Base-by-base conservation (phyloP, 2,329 filamentous ascomycete genomes). In the Akanthomyces muscarius region DNA sequence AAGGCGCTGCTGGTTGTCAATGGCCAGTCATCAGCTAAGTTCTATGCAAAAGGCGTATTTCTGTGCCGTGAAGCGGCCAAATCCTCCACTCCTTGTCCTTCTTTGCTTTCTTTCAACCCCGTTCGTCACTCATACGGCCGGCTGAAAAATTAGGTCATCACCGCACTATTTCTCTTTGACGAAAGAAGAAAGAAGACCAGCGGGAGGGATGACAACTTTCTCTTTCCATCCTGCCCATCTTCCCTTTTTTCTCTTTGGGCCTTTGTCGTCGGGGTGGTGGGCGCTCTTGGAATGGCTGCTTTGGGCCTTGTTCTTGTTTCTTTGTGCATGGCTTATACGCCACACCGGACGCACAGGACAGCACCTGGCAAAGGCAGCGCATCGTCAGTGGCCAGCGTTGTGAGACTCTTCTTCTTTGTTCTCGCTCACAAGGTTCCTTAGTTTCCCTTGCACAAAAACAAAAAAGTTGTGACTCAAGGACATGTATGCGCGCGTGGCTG, bases 261-360 rank as follows among this genome's bases (percentile, higher is more conserved):
- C 21, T 48, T 48, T 48, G 21, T 48, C 21, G 45, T 25, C 13
- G 45, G 23, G 25, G 7, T 13, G 33, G 13, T n/a, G 13, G 45
- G 45, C 21, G 33, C 25, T 4, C 45, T 13, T 23, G 11, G 45
- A 48, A 48, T 47, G 25, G 45, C 45, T 38, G 10, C 11, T 38
- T 38, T 21, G 10, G 42, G 28, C 48, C 41, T 45, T 21, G 25
- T 47, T 47, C 54, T 33, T 6, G 16, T 0, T 30, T 56, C 53
- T 60, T 60, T 50, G 48, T 42, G 47, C 38, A 21, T 51, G 47
- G 21, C 33, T 16, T 42, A 51, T 25, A 52, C 57, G 57, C 57
- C 57, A 60, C 57, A 60, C 56, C 56, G 47, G 57, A 60, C 57
- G 57, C 57, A 60, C 57, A 44, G 57, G 57, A 44, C 57, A 44